Base-by-base conservation (phyloP, 2,329 filamentous ascomycete species). In the Scedosporium aurantiacum region DNA sequence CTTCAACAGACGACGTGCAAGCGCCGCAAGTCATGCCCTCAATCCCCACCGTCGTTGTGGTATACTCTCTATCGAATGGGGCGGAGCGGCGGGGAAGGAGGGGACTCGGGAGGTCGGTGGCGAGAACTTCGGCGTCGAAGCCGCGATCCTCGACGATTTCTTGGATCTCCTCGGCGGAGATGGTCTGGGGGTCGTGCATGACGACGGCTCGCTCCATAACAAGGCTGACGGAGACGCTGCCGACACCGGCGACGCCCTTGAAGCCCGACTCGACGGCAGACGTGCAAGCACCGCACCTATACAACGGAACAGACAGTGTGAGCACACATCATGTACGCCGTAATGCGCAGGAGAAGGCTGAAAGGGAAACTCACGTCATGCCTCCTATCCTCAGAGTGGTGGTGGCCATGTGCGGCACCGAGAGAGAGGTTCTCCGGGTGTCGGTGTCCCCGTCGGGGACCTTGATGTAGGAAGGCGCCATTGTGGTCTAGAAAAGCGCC, bases 201-300 rank as follows among this genome's bases (percentile, higher is more conserved):
- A 97, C 80, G 50, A 97, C 92, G n/a, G 93, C 94, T 63, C 93
- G 86, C 74, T 96, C 92, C 85, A 97, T 96, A 61, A 97, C 89
- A 68, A 99, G 78, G 71, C 91, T 96, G 68, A 99, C 89, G 8
- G 91, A 95, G 63, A 97, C 91, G 67, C 82, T 91, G 65, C 88
- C 89, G 8, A 94, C 86, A 61, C 94, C 93, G 45, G 88, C 80
- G 4, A 96, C 82, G 66, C 83, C 84, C 69, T 90, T 88, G 76
- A 99, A 96, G 66, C 89, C 94, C 63, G 88, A 84, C 79, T 97
- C 93, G 67, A 99, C 88, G n/a, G 94, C 88, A 54, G 92, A 95
- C 28, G 93, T 97, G 73, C 94, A 99, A 67, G 93, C 88, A 70
- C 93, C 92, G 76, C 94, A 99, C 65, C 82, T 85, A 80, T 82